Percentiles rank a stretch among this genome's conserved stretches.
Conservation (phyloP, 768 basidiomycete species). For the Lactarius tabidus region DNA sequence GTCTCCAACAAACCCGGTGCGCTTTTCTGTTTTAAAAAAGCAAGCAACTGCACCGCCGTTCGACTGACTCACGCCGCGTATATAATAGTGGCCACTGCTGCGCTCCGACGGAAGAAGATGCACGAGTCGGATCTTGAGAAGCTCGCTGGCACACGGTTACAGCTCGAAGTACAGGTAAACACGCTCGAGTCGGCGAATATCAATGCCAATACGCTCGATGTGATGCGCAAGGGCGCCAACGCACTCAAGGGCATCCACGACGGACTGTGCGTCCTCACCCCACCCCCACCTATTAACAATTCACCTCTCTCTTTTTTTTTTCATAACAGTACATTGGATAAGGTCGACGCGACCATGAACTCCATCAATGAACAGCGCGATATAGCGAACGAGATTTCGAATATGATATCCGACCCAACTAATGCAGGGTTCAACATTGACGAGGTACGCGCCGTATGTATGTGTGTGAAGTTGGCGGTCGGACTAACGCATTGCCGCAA, state of each 20-base stretch:
- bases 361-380: conserved; percentile 87
- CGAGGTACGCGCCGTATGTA: conserved; percentile 49
- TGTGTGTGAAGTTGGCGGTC: neutral
- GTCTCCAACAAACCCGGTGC: conserved; percentile 89
- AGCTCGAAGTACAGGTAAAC: conserved; percentile 94
- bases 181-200: conserved; percentile 96
- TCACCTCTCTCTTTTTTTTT: neutral
- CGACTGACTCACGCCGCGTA: neutral
- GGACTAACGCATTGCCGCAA: neutral
- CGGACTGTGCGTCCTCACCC: conserved; percentile 61
- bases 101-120: conserved; percentile 90
- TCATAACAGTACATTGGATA: conserved; percentile 68
- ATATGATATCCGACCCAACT: conserved; percentile 74
- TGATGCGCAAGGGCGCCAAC: conserved; percentile 93
- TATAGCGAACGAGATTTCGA: conserved; percentile 87
- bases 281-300: no score
- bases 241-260: conserved; percentile 89
- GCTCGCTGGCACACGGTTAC: conserved; percentile 78
- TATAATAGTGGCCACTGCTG: conserved; percentile 73
- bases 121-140: conserved; percentile 83
- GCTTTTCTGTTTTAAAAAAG: conserved; percentile 36
- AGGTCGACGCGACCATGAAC: conserved; percentile 88
- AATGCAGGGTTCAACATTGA: conserved; percentile 56
- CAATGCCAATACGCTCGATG: conserved; percentile 95
- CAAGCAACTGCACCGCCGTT: no score